Conservation (phyloP, 768 basidiomycete species). For the Suillus occidentalis region DNA sequence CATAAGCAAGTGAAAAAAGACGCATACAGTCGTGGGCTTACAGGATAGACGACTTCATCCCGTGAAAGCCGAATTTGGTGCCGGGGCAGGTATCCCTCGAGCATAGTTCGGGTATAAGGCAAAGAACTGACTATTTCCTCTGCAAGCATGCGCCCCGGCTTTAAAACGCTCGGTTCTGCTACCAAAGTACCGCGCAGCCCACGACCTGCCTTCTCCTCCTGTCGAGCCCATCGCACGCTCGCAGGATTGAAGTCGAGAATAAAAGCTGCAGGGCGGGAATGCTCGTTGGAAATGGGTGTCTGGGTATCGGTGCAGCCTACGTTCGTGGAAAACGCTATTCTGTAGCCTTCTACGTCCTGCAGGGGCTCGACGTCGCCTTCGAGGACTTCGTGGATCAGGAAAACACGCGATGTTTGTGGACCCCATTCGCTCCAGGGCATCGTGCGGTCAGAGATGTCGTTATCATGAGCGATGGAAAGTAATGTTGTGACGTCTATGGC, state of each 20-base stretch:
- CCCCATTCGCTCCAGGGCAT: not conserved
- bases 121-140: not conserved
- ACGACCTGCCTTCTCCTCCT: not conserved
- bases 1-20: not conserved
- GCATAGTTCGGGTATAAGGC: not conserved
- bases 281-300: not conserved
- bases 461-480: not conserved
- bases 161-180: not conserved
- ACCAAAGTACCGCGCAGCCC: not conserved
- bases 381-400: not conserved
- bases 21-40: not conserved
- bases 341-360: not conserved
- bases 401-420: not conserved
- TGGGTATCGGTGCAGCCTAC: not conserved
- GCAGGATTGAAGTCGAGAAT: not conserved
- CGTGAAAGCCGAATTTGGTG: not conserved
- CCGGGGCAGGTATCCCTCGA: not conserved
- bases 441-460: not conserved
- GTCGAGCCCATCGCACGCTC: not conserved
- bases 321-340: not conserved
- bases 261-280: not conserved
- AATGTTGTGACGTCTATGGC: not conserved
- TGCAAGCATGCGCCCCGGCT: not conserved
- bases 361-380: not conserved
- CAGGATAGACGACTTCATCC: not conserved